Percentiles rank a stretch among this genome's conserved stretches.
Conservation (phyloP, 75 land plant genomes). For the Pseudotsuga menziesii region DNA sequence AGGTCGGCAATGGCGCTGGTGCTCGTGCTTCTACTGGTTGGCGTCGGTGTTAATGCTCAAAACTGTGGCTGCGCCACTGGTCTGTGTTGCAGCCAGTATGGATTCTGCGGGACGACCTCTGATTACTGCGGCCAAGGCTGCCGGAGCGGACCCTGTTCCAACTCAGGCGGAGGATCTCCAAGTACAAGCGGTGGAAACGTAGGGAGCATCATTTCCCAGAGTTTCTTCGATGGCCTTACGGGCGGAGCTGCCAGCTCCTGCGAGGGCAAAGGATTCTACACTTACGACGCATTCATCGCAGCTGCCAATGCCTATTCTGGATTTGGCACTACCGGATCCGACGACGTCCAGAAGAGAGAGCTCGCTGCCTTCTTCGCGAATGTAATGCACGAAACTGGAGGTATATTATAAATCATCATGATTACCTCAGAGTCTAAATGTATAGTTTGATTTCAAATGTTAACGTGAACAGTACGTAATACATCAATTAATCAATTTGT, state of each 20-base stretch:
- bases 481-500: no score
- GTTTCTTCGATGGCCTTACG: not conserved
- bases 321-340: no score
- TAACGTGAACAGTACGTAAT: no score
- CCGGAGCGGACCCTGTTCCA: slow-evolving; percentile 27
- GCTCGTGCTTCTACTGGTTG: not conserved
- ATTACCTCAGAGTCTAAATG: no score
- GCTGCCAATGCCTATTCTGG: no score
- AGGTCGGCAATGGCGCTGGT: no score
- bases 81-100: slow-evolving; percentile 53
- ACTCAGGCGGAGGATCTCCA: not conserved
- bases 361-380: no score
- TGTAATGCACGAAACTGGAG: no score
- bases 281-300: no score
- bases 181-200: not conserved
- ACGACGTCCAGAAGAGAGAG: no score
- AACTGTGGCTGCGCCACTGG: slow-evolving; percentile 35
- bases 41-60: slow-evolving; percentile 12
- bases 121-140: slow-evolving; percentile 55
- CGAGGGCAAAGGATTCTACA: slow-evolving; percentile 19
- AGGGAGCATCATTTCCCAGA: not conserved
- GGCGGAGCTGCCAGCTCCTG: not conserved
- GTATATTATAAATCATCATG: no score
- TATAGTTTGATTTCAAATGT: no score
- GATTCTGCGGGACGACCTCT: slow-evolving; percentile 43